Evolutionary conservation across 345 rosid genomes (phyloP).

Genomic region (Limnanthes douglasii): DNA sequence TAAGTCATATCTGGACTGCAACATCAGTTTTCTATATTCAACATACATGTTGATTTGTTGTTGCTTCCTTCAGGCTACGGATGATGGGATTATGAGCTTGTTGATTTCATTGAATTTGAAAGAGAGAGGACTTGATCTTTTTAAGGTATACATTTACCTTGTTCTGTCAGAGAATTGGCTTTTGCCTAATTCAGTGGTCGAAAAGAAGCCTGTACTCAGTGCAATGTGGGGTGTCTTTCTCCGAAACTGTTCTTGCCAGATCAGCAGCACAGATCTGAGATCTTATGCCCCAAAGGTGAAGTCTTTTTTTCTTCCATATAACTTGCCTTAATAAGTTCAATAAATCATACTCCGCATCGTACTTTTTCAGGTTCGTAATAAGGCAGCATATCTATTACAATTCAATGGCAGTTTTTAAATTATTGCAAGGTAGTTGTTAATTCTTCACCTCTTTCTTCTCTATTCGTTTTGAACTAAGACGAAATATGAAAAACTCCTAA

Average conservation of each 20-base stretch:
- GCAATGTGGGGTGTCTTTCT: constrained; percentile 66
- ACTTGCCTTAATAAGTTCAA: background rate
- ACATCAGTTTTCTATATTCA: no score
- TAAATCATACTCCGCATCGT: background rate
- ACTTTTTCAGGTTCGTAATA: constrained; percentile 42
- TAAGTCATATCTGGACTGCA: constrained; percentile 11
- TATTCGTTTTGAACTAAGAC: no score
- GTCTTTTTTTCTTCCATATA: background rate
- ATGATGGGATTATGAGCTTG: constrained; percentile 39
- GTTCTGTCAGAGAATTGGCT: constrained; percentile 71
- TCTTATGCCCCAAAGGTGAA: constrained; percentile 58
- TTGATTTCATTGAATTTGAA: constrained; percentile 46
- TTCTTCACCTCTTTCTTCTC: no score
- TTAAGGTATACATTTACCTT: constrained; percentile 43
- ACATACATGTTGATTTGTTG: constrained; percentile 6
- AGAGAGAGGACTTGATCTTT: constrained; percentile 46
- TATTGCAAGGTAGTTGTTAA: background rate
- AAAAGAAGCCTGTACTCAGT: constrained; percentile 34
- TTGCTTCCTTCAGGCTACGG: constrained; percentile 23
- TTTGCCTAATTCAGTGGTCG: constrained; percentile 18
- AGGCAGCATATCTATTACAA: constrained; percentile 53
- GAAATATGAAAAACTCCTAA: no score
- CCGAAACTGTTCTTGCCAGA: constrained; percentile 63
- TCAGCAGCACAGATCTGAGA: constrained; percentile 59
- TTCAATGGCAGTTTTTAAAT: constrained; percentile 14